phyloP scores from a whole-genome alignment of 352 stramenopile species.

The Globisporangium nagaii region DNA sequence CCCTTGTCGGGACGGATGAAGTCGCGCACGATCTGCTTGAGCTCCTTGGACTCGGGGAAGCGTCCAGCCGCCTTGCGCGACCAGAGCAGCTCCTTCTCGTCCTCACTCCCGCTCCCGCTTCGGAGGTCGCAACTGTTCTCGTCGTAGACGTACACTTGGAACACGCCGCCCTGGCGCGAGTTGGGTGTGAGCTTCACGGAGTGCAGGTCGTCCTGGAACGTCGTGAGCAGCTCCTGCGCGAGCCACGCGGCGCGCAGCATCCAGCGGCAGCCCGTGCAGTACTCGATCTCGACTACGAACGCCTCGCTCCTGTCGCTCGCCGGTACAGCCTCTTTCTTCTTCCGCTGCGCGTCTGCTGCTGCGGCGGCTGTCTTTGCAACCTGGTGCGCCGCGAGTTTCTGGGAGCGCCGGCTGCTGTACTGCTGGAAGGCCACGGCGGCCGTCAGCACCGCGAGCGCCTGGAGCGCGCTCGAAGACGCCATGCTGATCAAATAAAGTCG shows the following conservation, averaged over 20 bases:
- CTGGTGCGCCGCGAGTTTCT: constrained; percentile 1
- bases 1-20: constrained; percentile 69
- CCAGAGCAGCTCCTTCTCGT: constrained; percentile 72
- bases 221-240: constrained; percentile 90
- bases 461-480: neutral
- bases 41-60: constrained; percentile 91
- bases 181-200: constrained; percentile 68
- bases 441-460: constrained; percentile 21
- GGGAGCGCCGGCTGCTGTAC: constrained; percentile 17
- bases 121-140: constrained; percentile 2
- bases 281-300: constrained; percentile 86
- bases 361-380: constrained; percentile 6
- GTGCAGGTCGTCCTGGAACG: constrained; percentile 82
- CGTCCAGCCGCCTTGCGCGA: constrained; percentile 69
- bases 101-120: constrained; percentile 19
- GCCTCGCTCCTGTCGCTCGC: constrained; percentile 12
- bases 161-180: constrained; percentile 46
- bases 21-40: constrained; percentile 92
- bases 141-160: constrained; percentile 59
- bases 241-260: constrained; percentile 87
- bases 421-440: constrained; percentile 41
- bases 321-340: neutral
- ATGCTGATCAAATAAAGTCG: neutral
- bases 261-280: constrained; percentile 90
- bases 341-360: neutral